A percentile compares a stretch with the other conserved stretches of the same genome.
Conservation (phyloP, 1,284 basidiomycete genomes). For the Ceratobasidium sp. region DNA sequence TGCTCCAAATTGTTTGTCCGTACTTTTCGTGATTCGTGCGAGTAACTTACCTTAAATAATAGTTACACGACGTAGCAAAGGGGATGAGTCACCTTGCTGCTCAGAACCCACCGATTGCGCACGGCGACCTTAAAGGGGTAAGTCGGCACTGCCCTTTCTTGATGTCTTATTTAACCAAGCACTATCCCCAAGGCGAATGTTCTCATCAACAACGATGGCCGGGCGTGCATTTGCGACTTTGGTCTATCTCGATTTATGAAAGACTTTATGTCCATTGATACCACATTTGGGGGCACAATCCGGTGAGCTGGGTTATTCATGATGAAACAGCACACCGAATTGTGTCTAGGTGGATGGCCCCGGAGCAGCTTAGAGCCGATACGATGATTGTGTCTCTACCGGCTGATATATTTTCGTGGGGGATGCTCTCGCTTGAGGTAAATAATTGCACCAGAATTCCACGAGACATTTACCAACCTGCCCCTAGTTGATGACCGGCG, state of each 20-base stretch:
- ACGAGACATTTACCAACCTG: not conserved
- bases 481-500: constrained; percentile 24
- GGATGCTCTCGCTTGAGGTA: constrained; percentile 36
- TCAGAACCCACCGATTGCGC: constrained; percentile 35
- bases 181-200: constrained; percentile 20
- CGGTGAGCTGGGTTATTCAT: constrained; percentile 13
- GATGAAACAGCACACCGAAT: not conserved
- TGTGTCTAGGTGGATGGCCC: constrained; percentile 36
- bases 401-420: constrained; percentile 41
- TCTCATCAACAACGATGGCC: constrained; percentile 22
- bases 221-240: constrained; percentile 41
- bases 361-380: constrained; percentile 33
- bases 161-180: not conserved
- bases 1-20: constrained; percentile 28
- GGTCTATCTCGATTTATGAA: constrained; percentile 40
- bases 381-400: constrained; percentile 40
- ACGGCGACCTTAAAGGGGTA: constrained; percentile 37
- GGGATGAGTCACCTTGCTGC: constrained; percentile 35
- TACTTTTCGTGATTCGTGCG: not conserved
- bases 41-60: not conserved
- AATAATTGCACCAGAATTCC: not conserved
- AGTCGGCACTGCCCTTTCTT: not conserved
- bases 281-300: constrained; percentile 40
- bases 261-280: constrained; percentile 42
- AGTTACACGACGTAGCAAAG: constrained; percentile 35